A percentile compares a stretch with the other conserved stretches of the same genome.
Evolutionary conservation across 306 rosid species (phyloP).

Genomic region (Acacia confusa): DNA sequence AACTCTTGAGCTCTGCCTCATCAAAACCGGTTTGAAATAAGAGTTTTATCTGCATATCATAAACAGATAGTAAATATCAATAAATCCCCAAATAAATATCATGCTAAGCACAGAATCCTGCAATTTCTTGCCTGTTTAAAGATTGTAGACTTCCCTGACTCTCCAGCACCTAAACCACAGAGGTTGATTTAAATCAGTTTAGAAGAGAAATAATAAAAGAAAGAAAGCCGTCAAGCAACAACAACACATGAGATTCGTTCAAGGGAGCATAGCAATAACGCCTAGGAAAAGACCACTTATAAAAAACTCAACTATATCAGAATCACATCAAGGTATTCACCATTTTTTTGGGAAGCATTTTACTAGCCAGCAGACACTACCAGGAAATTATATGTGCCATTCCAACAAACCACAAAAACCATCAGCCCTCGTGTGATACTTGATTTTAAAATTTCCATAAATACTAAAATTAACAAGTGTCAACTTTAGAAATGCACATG

Average conservation of each 20-base stretch:
- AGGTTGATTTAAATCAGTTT: slow-evolving; percentile 23
- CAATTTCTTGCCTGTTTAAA: slow-evolving; percentile 81
- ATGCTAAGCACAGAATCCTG: slow-evolving; percentile 16
- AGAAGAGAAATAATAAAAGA: slow-evolving; percentile 1
- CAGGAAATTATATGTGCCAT: not conserved
- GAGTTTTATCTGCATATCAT: slow-evolving; percentile 76
- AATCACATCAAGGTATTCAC: not conserved
- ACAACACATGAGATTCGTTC: slow-evolving; percentile 16
- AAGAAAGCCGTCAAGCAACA: not conserved
- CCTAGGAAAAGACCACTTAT: not conserved
- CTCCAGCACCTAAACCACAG: slow-evolving; percentile 75
- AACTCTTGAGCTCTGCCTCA: slow-evolving; percentile 92
- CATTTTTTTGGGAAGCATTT: slow-evolving; percentile 1
- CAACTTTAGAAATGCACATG: slow-evolving; percentile 7
- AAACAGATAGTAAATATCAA: slow-evolving; percentile 19
- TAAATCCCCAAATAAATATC: slow-evolving; percentile 13
- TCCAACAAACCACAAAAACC: not conserved
- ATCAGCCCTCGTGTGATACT: slow-evolving; percentile 10
- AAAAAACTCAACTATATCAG: not conserved
- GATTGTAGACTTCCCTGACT: slow-evolving; percentile 94
- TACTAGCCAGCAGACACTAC: not conserved
- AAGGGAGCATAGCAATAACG: slow-evolving; percentile 7
- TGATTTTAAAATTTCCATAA: slow-evolving; percentile 1
- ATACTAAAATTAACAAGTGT: slow-evolving; percentile 11
- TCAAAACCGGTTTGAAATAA: slow-evolving; percentile 97